Evolutionary conservation across 108 stramenopile genomes (phyloP).

Genomic region (Phaeodactylum tricornutum): DNA sequence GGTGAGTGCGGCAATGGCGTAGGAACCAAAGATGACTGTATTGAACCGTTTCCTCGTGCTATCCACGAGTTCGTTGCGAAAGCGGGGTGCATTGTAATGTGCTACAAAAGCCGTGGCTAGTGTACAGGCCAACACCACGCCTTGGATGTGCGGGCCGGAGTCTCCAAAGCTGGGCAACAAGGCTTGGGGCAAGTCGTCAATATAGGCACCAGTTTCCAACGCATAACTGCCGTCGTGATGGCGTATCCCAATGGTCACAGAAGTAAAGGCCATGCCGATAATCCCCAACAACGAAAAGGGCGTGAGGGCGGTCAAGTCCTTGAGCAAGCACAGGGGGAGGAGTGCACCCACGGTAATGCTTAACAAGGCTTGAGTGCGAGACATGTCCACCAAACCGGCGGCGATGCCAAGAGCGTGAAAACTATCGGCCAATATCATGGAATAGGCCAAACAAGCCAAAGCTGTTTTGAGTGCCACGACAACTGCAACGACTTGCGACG

Average conservation of each 20-base stretch:
- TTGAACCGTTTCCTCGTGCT: constrained; percentile 69
- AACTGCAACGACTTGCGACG: constrained; percentile 61
- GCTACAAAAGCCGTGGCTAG: constrained; percentile 80
- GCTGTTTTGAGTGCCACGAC: constrained; percentile 78
- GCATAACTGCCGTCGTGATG: constrained; percentile 46
- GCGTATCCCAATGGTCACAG: constrained; percentile 63
- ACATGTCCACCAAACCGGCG: constrained; percentile 33
- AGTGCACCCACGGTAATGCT: constrained; percentile 62
- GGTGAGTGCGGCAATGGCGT: constrained; percentile 41
- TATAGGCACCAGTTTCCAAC: constrained; percentile 2
- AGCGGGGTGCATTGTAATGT: constrained; percentile 91
- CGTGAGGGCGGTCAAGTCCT: constrained; percentile 66
- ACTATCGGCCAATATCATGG: constrained; percentile 92
- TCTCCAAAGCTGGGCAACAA: constrained; percentile 49
- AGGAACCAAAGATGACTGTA: constrained; percentile 61
- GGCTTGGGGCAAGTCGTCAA: constrained; percentile 25
- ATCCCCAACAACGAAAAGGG: constrained; percentile 78
- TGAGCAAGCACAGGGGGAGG: constrained; percentile 84
- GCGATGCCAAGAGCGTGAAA: constrained; percentile 52
- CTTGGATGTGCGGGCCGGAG: neutral
- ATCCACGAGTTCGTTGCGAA: constrained; percentile 79
- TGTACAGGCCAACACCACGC: constrained; percentile 69
- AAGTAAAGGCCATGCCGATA: constrained; percentile 78
- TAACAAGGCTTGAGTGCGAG: constrained; percentile 29
- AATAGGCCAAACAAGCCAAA: constrained; percentile 79